Evolutionary conservation across 441 rosid genomes (phyloP).

Genomic region (Adansonia madagascariensis): DNA sequence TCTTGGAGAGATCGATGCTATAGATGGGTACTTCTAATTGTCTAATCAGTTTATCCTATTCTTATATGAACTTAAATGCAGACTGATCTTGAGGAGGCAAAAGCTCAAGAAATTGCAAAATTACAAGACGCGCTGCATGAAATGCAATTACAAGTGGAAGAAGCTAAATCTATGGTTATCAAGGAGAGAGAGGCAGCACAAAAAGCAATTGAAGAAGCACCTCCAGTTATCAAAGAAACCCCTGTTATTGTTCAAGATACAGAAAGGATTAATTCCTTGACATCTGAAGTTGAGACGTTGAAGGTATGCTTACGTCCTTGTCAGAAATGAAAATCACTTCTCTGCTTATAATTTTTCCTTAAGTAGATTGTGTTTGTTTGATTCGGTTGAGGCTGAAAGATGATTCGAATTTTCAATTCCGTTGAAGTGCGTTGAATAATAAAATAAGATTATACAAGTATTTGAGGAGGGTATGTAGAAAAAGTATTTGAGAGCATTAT

Average conservation of each 20-base stretch:
- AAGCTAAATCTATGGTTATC: constrained; percentile 67
- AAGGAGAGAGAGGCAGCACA: constrained; percentile 89
- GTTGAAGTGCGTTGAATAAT: background rate
- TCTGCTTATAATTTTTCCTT: constrained; percentile 21
- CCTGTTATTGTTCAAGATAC: constrained; percentile 88
- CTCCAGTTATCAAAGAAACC: constrained; percentile 78
- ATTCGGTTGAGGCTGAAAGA: constrained; percentile 19
- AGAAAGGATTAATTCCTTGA: constrained; percentile 65
- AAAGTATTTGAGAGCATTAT: constrained; percentile 11
- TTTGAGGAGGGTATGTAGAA: background rate
- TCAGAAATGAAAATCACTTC: background rate
- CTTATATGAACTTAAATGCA: constrained; percentile 40
- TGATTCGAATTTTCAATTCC: background rate
- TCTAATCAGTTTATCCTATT: constrained; percentile 16
- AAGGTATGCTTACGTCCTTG: constrained; percentile 53
- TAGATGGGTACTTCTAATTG: background rate
- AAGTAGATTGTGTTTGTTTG: background rate
- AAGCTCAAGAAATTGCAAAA: constrained; percentile 84
- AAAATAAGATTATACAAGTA: constrained; percentile 15
- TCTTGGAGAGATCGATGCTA: background rate
- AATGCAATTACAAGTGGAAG: constrained; percentile 74
- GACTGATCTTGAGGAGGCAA: constrained; percentile 96
- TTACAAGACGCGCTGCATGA: constrained; percentile 73
- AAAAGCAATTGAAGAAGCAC: constrained; percentile 89
- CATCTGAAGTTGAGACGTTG: constrained; percentile 75